Base-by-base conservation (phyloP, 257 asterid genomes). In the Solanum verrucosum region DNA sequence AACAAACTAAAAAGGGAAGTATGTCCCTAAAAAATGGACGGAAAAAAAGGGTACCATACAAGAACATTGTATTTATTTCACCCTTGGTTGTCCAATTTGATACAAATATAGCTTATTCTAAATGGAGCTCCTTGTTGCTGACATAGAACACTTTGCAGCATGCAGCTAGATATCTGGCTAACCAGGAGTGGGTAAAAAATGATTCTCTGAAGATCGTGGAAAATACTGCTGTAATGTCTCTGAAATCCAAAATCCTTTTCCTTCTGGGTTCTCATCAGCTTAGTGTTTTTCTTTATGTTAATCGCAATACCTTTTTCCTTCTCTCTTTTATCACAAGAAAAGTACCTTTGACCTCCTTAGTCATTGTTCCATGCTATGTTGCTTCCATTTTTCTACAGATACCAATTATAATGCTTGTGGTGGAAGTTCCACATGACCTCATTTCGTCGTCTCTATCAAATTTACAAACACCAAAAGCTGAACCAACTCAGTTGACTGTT, bases 171-270 rank as follows among this genome's bases (percentile, higher is more conserved):
- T 97, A 97, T 91, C 98, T 97, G 74, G 98, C 99, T 25, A 97
- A 97, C 90, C 99, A 95, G 95, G 99, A 97, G 91, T 97, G 99
- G 99, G 99, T 97, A 90, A 97, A 97, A 93, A 97, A 96, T 91
- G 99, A 97, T 92, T 97, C 99, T 89, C 99, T 97, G 95, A 97
- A 97, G 97, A 96, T 97, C 89, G 99, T 97, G 89, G 99, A 97
- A 94, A 97, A 97, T 92, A 97, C 99, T 83, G 99, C 99, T 91
- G 99, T 97, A 97, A 93, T 89, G 87, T 91, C 91, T 87, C 93
- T 91, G 15, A 29, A 78, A 42, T 81, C 31, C 77, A 81, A 60
- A 16, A 44, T 87, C 40, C 21, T 42, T 74, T 81, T 46, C 42
- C 85, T 46, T 81, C 63, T 81, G 42, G 42, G 40, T 46, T 81